Evolutionary conservation across 306 rosid genomes (phyloP).

Genomic region (Benincasa hispida): DNA sequence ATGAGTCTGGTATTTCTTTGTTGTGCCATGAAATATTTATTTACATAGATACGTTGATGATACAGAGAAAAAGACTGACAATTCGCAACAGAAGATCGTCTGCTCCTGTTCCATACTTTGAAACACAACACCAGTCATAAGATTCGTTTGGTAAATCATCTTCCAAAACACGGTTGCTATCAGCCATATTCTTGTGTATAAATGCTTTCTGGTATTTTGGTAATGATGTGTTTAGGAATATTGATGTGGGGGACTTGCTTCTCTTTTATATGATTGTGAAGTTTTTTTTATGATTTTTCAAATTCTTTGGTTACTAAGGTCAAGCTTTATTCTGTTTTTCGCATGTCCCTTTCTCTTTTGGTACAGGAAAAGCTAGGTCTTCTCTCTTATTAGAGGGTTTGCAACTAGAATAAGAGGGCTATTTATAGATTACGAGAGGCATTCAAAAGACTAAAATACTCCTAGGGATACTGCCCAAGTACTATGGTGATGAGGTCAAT

Average conservation of each 20-base stretch:
- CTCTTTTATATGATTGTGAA: conserved; percentile 2
- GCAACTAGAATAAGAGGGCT: background rate
- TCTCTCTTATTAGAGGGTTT: background rate
- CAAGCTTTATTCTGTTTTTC: background rate
- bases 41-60: background rate
- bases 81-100: conserved; percentile 64
- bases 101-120: conserved; percentile 88
- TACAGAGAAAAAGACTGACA: conserved; percentile 76
- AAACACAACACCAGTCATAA: conserved; percentile 16
- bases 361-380: background rate
- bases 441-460: background rate
- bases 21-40: background rate
- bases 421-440: background rate
- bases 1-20: background rate
- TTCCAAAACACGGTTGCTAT: background rate
- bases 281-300: background rate
- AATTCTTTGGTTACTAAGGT: background rate
- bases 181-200: conserved; percentile 5
- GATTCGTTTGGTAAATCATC: conserved; percentile 10
- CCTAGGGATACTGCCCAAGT: background rate
- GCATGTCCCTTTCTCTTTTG: background rate
- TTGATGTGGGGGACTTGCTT: background rate
- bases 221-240: conserved; percentile 8
- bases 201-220: conserved; percentile 3
- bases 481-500: background rate